Evolutionary conservation across 129 eudicot species (phyloP).

Genomic region (Tanacetum coccineum): DNA sequence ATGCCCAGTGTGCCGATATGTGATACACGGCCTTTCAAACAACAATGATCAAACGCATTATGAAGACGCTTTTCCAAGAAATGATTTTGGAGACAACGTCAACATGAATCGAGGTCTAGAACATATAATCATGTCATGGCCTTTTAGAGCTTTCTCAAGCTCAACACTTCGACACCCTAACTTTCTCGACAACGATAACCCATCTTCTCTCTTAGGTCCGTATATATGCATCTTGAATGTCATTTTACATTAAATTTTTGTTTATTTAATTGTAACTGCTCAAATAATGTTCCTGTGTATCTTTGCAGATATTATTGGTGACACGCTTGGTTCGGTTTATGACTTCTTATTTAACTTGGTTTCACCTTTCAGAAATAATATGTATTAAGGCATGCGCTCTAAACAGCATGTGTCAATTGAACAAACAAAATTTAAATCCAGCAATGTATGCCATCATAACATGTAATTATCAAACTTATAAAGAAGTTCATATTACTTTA

Average conservation of each 20-base stretch:
- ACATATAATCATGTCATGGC: constrained; percentile 50
- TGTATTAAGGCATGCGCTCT: constrained; percentile 14
- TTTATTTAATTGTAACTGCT: background rate
- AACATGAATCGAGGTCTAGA: constrained; percentile 43
- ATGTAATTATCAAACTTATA: background rate
- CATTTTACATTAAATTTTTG: background rate
- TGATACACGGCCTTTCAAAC: constrained; percentile 40
- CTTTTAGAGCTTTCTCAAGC: constrained; percentile 45
- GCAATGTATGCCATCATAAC: constrained; percentile 9
- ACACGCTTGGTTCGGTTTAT: constrained; percentile 39
- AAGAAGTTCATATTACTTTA: background rate
- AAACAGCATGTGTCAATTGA: constrained; percentile 6
- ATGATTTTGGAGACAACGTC: constrained; percentile 19
- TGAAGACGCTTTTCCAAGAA: constrained; percentile 18
- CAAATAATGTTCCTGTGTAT: constrained; percentile 11
- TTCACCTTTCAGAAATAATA: constrained; percentile 32
- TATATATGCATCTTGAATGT: constrained; percentile 4
- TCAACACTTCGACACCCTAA: constrained; percentile 29
- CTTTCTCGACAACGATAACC: constrained; percentile 23
- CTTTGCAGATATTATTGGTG: constrained; percentile 43
- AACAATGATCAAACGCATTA: constrained; percentile 24
- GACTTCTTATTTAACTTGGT: constrained; percentile 28
- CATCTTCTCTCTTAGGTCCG: constrained; percentile 41
- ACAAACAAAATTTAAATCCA: constrained; percentile 21
- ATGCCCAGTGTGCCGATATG: constrained; percentile 75